phyloP scores from a whole-genome alignment of 257 asterid species.

The Solanum peruvianum region DNA sequence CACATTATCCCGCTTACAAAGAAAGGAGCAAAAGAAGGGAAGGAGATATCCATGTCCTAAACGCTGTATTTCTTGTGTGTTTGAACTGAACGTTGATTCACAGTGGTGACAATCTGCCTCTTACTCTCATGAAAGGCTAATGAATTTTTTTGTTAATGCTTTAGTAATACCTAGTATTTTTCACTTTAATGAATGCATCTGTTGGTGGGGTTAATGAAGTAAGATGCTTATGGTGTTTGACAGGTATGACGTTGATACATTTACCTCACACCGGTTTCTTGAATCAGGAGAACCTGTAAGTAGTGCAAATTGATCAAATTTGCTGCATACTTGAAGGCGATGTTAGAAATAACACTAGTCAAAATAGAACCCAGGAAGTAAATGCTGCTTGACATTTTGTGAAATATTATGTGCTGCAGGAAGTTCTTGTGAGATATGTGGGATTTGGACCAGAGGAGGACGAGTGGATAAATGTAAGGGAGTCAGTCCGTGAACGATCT shows the following conservation, averaged over 20 bases:
- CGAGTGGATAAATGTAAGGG: slow-evolving; percentile 66
- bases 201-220: background rate
- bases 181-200: background rate
- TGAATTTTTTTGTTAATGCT: background rate
- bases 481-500: slow-evolving; percentile 65
- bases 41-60: background rate
- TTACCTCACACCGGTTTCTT: slow-evolving; percentile 55
- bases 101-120: background rate
- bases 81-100: background rate
- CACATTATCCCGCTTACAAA: background rate
- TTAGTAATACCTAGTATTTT: background rate
- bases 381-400: slow-evolving; percentile 1
- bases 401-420: slow-evolving; percentile 35
- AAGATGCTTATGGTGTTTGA: background rate
- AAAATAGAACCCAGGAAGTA: background rate
- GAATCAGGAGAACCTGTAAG: slow-evolving; percentile 71
- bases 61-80: background rate
- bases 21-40: background rate
- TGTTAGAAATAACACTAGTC: background rate
- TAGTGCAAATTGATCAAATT: slow-evolving; percentile 6
- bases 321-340: background rate
- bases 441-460: slow-evolving; percentile 79
- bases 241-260: slow-evolving; percentile 84
- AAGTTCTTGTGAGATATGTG: slow-evolving; percentile 62
- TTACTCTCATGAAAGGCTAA: background rate